phyloP scores from a whole-genome alignment of 345 rosid species.

The Arabidopsis thaliana region TAIR10.1 NC_003070.9:10832501-10833000 shows the following conservation, averaged over 20 bases:
- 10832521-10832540: conserved; percentile 4
- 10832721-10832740: conserved; percentile 19
- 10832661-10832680: conserved; percentile 99
- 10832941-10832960: conserved; percentile 95
- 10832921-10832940: conserved; percentile 96
- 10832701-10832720: conserved; percentile 89
- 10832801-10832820: background rate
- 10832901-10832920: conserved; percentile 98
- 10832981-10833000: conserved; percentile 51
- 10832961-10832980: conserved; percentile 96
- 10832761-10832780: conserved; percentile 7
- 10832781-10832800: background rate
- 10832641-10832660: conserved; percentile 93
- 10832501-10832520: background rate
- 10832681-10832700: conserved; percentile 92
- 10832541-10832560: background rate
- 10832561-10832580: background rate
- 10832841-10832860: conserved; percentile 2
- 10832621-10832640: conserved; percentile 97
- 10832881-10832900: conserved; percentile 6
- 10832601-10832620: conserved; percentile 57
- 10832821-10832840: conserved; percentile 7
- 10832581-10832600: conserved; percentile 22
- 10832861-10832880: conserved; percentile 1
- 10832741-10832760: background rate